phyloP scores from a whole-genome alignment of 306 rosid species.

The Corylus heterophylla region DNA sequence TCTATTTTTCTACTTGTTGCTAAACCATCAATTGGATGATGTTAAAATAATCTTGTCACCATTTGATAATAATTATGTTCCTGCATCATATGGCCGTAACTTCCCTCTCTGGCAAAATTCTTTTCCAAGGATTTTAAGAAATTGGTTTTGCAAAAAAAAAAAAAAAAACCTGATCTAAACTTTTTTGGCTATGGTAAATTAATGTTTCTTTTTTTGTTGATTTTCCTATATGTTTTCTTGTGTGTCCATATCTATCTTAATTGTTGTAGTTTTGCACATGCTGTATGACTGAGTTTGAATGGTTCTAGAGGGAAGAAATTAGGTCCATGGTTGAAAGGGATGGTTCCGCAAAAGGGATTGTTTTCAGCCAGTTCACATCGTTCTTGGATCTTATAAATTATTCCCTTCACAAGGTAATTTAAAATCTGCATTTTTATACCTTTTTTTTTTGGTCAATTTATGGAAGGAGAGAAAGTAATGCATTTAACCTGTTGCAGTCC shows the following conservation, averaged over 20 bases:
- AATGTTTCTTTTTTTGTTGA: neutral
- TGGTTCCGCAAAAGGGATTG: slow-evolving; percentile 95
- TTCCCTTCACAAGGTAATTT: slow-evolving; percentile 68
- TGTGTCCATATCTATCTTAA: slow-evolving; percentile 5
- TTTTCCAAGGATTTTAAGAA: neutral
- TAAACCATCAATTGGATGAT: neutral
- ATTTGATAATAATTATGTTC: slow-evolving; percentile 2
- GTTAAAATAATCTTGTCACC: neutral
- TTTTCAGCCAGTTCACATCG: slow-evolving; percentile 92
- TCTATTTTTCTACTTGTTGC: neutral
- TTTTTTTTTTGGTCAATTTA: slow-evolving; percentile 8
- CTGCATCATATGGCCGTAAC: neutral
- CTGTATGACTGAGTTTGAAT: slow-evolving; percentile 27
- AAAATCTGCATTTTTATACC: neutral
- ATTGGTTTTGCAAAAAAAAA: neutral
- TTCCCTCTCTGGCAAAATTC: neutral
- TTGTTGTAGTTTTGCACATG: neutral
- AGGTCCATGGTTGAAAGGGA: slow-evolving; percentile 89
- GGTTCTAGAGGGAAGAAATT: slow-evolving; percentile 86
- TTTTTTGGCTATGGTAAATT: neutral
- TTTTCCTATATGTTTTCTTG: neutral
- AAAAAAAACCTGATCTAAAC: neutral
- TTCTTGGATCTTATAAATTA: slow-evolving; percentile 91
- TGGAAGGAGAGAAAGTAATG: slow-evolving; percentile 13
- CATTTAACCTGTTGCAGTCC: slow-evolving; percentile 57